Evolutionary conservation across 2,329 filamentous ascomycete genomes (phyloP), one percentile per base, ranked within the genome.

Genomic region (Microdochium nivale): DNA sequence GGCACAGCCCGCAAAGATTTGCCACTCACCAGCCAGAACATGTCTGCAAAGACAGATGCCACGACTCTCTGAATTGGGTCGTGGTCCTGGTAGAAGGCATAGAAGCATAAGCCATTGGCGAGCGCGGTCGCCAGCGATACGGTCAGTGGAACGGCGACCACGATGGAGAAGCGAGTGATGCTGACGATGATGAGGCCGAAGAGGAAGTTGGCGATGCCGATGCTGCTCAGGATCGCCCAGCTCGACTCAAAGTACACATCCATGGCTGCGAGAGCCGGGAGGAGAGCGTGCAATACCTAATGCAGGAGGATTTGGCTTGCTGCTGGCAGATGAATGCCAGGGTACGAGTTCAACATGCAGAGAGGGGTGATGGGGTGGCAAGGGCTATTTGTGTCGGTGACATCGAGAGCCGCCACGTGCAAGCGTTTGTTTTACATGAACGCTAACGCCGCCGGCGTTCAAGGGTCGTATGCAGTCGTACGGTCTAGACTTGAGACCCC

Each of bases 161-260:
- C 64, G 3, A 64, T 65, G 0, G 68, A 67, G 33, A 70, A 63
- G n/a, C 60, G 62, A 8, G 68, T 70, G 52, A 74, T 72, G 9
- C 67, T 69, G 33, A 66, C 58, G 14, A 73, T 63, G 51, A 71
- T 59, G 24, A 67, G 51, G 2, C 70, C 67, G 43, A 72, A 67
- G 27, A 73, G 54, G 25, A 69, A 59, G 52, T 70, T 71, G 21
- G 64, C 59, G n/a, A 71, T 56, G 27, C 72, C 70, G 54, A 74
- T 67, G 47, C 67, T 70, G 59, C 70, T 74, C 51, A 76, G 65
- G 27, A 74, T 71, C 21, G 70, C 65, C 71, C 71, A 74, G 60
- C 70, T 69, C 52, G 68, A 60, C 59, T 74, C 71, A 52, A 67
- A 73, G 51, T 72, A 73, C 3, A 66, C 13, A 11, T 30, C 27